Percentiles rank a stretch among this genome's conserved stretches.
Evolutionary conservation across 2,329 filamentous ascomycete species (phyloP).

Genomic region (Fusarium camptoceras): DNA sequence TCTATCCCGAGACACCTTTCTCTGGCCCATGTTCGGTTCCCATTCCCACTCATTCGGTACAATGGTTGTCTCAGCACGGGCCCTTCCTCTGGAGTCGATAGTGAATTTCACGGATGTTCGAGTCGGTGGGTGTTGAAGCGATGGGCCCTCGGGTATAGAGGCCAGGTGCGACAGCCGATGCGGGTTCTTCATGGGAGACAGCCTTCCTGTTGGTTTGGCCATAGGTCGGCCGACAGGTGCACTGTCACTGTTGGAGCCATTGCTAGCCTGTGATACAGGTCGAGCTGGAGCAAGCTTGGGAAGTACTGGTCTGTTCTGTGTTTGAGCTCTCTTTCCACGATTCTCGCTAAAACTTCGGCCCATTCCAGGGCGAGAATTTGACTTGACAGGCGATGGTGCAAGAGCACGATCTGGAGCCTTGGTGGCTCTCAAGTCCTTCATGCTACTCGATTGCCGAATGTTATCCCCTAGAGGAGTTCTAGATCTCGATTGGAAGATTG

Average conservation of each 20-base stretch:
- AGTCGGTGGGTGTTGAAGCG: conserved; percentile 56
- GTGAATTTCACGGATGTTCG: conserved; percentile 71
- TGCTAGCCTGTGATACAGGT: conserved; percentile 50
- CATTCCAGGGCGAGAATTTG: conserved; percentile 61
- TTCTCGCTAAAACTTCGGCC: conserved; percentile 67
- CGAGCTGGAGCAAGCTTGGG: conserved; percentile 62
- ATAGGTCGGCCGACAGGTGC: conserved; percentile 49
- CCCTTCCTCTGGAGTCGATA: conserved; percentile 71
- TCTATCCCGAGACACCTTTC: conserved; percentile 48
- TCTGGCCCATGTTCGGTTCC: conserved; percentile 44
- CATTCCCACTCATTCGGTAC: conserved; percentile 51
- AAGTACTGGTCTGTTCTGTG: conserved; percentile 54
- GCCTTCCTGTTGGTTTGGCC: conserved; percentile 59
- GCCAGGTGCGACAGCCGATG: conserved; percentile 63
- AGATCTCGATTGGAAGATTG: conserved; percentile 44
- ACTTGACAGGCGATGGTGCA: conserved; percentile 65
- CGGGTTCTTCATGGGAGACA: conserved; percentile 65
- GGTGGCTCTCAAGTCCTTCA: conserved; percentile 56
- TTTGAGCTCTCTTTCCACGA: conserved; percentile 57
- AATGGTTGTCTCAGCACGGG: conserved; percentile 65
- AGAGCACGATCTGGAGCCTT: conserved; percentile 57
- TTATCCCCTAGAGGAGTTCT: conserved; percentile 50
- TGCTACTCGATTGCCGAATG: conserved; percentile 60
- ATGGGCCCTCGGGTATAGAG: conserved; percentile 67
- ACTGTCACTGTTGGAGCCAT: conserved; percentile 47